phyloP scores from a whole-genome alignment of 352 stramenopile species.

The Elongisporangium anandrum region DNA sequence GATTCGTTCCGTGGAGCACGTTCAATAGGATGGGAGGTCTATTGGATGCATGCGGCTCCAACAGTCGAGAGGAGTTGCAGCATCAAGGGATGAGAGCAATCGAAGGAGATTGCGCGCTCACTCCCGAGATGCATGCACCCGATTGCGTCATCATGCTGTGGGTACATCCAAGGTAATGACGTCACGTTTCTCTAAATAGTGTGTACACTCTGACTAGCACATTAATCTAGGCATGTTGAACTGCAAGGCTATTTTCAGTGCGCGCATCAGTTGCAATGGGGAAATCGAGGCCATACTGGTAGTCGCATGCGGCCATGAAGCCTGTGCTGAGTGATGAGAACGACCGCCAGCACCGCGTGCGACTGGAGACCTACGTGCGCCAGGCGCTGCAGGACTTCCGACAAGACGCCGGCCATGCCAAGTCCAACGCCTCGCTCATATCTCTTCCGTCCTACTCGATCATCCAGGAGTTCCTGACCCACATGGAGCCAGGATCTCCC shows the following conservation, averaged over 20 bases:
- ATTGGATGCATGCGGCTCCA: background rate
- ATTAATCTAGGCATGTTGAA: background rate
- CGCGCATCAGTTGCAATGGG: background rate
- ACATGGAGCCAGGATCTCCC: background rate
- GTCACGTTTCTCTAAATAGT: background rate
- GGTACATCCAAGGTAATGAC: background rate
- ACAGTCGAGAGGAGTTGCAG: background rate
- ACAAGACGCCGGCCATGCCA: background rate
- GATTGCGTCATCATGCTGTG: background rate
- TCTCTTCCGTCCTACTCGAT: background rate
- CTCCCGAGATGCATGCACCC: background rate
- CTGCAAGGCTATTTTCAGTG: background rate
- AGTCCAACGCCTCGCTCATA: background rate
- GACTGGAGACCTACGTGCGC: background rate
- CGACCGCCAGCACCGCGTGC: background rate
- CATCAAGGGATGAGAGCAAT: background rate
- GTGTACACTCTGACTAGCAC: background rate
- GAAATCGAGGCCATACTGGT: background rate
- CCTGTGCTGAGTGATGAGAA: background rate
- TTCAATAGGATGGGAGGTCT: background rate
- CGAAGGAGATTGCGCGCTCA: background rate
- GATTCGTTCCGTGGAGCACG: background rate
- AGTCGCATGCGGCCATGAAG: background rate
- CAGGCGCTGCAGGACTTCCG: background rate
- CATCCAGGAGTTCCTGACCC: background rate